These are phyloP conservation scores for Gracilariopsis chorda DNA, from an alignment of 23 red algal species.

Conservation along the genomic window DNA sequence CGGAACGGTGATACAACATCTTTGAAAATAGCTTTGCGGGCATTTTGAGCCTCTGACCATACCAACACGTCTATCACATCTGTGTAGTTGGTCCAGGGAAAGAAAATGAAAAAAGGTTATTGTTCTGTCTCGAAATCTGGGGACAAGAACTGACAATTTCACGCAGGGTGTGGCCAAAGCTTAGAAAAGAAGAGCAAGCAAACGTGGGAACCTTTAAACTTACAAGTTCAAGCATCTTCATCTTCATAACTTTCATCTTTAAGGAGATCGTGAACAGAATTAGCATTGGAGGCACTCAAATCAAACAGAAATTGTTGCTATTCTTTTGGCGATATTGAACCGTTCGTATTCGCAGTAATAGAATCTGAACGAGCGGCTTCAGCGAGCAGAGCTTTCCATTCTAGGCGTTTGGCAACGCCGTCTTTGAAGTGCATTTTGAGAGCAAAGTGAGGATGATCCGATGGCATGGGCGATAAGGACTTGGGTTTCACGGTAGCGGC, in stretches of 20 bases:
- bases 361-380: neutral
- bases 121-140: no score
- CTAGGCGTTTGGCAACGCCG: neutral
- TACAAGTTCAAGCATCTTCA: neutral
- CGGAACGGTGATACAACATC: neutral
- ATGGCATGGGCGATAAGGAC: neutral
- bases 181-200: neutral
- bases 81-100: no score
- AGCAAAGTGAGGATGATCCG: neutral
- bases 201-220: neutral
- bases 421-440: neutral
- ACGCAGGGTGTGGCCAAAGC: no score
- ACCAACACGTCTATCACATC: neutral
- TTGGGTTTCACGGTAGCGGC: neutral
- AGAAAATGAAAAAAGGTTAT: no score
- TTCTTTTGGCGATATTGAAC: neutral
- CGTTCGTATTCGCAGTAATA: neutral
- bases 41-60: neutral
- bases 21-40: neutral
- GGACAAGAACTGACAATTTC: no score
- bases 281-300: neutral
- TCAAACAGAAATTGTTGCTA: neutral
- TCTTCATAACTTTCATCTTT: conserved; percentile 12
- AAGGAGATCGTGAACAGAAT: neutral
- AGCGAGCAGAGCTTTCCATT: neutral